A percentile compares a stretch with the other conserved stretches of the same genome.
phyloP scores from a whole-genome alignment of 495 filamentous ascomycete genomes.

The Chaetomium tenue region DNA sequence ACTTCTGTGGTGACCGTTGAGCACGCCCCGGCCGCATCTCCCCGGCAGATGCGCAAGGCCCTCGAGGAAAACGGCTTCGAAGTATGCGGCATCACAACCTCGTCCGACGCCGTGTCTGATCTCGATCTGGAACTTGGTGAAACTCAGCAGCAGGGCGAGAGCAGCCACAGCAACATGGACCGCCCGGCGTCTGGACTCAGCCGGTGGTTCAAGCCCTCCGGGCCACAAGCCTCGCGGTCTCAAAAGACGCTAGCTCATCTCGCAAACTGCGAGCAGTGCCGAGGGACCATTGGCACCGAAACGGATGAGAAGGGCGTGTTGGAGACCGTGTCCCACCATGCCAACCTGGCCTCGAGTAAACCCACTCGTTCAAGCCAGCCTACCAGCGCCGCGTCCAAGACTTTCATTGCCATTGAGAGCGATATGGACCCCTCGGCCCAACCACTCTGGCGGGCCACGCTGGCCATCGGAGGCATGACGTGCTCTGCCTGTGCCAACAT shows the following conservation, averaged over 20 bases:
- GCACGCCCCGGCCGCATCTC: constrained; percentile 30
- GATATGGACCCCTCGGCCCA: constrained; percentile 19
- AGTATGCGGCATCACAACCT: constrained; percentile 44
- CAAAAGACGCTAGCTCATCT: constrained; percentile 32
- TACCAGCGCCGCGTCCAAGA: constrained; percentile 10
- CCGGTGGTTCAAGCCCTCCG: constrained; percentile 31
- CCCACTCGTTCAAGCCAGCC: not conserved
- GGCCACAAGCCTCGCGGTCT: constrained; percentile 8
- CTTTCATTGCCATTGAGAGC: constrained; percentile 31
- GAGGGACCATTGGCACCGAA: constrained; percentile 12
- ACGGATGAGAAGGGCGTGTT: constrained; percentile 19
- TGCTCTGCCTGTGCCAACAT: constrained; percentile 72
- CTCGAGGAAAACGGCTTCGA: constrained; percentile 50
- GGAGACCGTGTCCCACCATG: constrained; percentile 17
- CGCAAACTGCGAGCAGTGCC: constrained; percentile 38
- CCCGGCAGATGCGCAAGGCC: constrained; percentile 40
- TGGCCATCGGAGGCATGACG: constrained; percentile 81
- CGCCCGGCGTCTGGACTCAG: constrained; percentile 22
- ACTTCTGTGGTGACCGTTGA: constrained; percentile 54
- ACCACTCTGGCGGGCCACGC: constrained; percentile 52
- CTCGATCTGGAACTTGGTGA: constrained; percentile 9
- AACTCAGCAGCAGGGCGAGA: constrained; percentile 9
- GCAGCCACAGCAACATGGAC: constrained; percentile 18
- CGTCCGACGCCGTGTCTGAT: constrained; percentile 32
- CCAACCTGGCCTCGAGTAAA: constrained; percentile 6